Conservation (phyloP, 192 early-diverging fungal species). For the Umbelopsis sp. region DNA sequence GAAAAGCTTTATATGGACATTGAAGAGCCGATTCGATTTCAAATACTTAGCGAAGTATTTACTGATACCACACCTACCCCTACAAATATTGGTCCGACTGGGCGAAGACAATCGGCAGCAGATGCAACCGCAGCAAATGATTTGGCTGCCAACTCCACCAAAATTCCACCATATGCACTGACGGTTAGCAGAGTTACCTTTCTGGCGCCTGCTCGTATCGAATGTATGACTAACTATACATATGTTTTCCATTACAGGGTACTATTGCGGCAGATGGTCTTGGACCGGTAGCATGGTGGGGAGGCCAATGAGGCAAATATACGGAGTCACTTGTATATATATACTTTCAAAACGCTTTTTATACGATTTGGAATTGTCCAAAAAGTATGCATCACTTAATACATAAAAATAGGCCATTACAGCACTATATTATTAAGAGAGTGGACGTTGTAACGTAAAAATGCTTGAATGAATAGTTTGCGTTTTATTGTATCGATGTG, state of each 20-base stretch:
- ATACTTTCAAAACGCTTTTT: not conserved
- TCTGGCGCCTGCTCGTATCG: no score
- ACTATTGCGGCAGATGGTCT: constrained; percentile 71
- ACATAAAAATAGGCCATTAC: not conserved
- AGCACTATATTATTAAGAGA: not conserved
- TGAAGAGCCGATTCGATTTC: constrained; percentile 75
- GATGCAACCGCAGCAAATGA: constrained; percentile 35
- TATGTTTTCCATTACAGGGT: constrained; percentile 41
- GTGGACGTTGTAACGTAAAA: not conserved
- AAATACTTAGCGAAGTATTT: constrained; percentile 74
- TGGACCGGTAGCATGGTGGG: constrained; percentile 76
- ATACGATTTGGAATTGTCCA: not conserved
- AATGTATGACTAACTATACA: not conserved
- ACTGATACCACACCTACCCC: constrained; percentile 71
- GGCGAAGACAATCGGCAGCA: constrained; percentile 41
- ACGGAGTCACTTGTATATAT: not conserved
- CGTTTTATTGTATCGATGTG: not conserved
- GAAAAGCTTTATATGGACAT: constrained; percentile 82
- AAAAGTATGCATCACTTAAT: not conserved
- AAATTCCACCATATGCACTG: constrained; percentile 54
- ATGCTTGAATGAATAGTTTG: not conserved
- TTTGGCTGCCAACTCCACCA: constrained; percentile 51
- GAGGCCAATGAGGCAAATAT: constrained; percentile 21
- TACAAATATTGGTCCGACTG: constrained; percentile 43
- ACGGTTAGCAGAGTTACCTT: constrained; percentile 37